Evolutionary conservation across 2,329 filamentous ascomycete species (phyloP), one percentile per base, ranked within the genome.

Genomic region (Alternaria viburni): DNA sequence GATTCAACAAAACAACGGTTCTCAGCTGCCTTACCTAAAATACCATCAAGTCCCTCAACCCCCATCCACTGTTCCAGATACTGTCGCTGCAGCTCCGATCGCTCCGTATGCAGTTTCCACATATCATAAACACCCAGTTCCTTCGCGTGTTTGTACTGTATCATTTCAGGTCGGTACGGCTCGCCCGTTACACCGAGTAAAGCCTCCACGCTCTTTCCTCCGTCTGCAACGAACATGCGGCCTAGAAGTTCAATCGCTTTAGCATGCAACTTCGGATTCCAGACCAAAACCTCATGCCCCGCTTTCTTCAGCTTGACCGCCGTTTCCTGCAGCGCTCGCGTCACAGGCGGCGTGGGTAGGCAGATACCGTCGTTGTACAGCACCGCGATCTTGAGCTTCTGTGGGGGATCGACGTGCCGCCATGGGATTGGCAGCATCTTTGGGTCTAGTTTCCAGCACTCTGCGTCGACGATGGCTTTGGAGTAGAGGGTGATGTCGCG

Each of bases 331-430:
- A 92, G 71, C 1, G 88, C 89, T 44, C 89, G 79, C 13, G 73
- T 74, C 8, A 88, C 81, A 1, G 86, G 85, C 10, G 86, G 86
- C 5, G 86, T 82, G 0, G 86, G 86, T 3, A 77, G 75, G 9
- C 83, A 82, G 10, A 87, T 76, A 0, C 82, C 83, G 65, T 88
- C 86, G 41, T 81, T 83, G 67, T 81, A 79, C n/a, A 86, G 75
- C 5, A 88, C 78, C 1, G 84, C 90, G n/a, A 92, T 81, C 69
- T 86, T 88, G 6, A 90, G 77, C 64, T 85, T 88, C 61, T 78
- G 78, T 4, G 75, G 65, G 57, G 80, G 36, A 59, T 83, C 79
- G 54, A 85, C 69, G 1, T 71, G 45, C 17, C 84, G 77, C 86
- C 87, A 89, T 0, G 85, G 84, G 4, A 88, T 82, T 0, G 85